Evolutionary conservation across 139 green algal species (phyloP).

Genomic region (Coelastrella sp.): DNA sequence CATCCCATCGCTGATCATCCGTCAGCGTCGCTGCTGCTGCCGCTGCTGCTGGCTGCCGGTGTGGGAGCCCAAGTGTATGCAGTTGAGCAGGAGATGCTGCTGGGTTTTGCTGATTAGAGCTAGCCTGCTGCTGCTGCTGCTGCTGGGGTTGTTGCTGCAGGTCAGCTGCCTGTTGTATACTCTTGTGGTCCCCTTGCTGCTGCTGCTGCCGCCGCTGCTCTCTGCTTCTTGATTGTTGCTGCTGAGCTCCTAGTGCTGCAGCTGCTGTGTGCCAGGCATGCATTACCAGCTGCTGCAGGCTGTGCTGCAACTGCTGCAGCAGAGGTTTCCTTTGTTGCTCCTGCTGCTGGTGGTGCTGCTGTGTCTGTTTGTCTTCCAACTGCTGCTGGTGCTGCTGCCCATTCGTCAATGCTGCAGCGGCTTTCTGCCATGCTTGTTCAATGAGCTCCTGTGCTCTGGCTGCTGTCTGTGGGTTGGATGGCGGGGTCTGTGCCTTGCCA

Average conservation of each 20-base stretch:
- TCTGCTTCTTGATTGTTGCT: not conserved
- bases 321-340: too few relatives aligned
- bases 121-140: slow-evolving; percentile 37
- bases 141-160: not conserved
- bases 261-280: too few relatives aligned
- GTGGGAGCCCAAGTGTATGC: too few relatives aligned
- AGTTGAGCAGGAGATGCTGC: too few relatives aligned
- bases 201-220: slow-evolving; percentile 42
- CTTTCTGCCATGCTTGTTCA: slow-evolving; percentile 34
- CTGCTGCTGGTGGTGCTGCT: slow-evolving; percentile 18
- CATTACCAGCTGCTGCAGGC: too few relatives aligned
- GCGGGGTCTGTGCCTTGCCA: slow-evolving; percentile 79
- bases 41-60: not conserved
- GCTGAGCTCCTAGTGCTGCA: not conserved
- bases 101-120: too few relatives aligned
- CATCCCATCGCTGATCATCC: slow-evolving; percentile 31
- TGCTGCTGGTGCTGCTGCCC: not conserved
- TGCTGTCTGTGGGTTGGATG: slow-evolving; percentile 61
- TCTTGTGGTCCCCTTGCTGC: slow-evolving; percentile 22
- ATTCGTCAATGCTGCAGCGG: not conserved
- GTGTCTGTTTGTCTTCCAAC: not conserved
- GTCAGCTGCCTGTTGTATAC: not conserved
- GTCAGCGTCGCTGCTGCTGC: not conserved
- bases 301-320: too few relatives aligned
- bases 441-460: slow-evolving; percentile 54